phyloP scores from a whole-genome alignment of 1,284 basidiomycete genomes.

The Naganishia cerealis region DNA sequence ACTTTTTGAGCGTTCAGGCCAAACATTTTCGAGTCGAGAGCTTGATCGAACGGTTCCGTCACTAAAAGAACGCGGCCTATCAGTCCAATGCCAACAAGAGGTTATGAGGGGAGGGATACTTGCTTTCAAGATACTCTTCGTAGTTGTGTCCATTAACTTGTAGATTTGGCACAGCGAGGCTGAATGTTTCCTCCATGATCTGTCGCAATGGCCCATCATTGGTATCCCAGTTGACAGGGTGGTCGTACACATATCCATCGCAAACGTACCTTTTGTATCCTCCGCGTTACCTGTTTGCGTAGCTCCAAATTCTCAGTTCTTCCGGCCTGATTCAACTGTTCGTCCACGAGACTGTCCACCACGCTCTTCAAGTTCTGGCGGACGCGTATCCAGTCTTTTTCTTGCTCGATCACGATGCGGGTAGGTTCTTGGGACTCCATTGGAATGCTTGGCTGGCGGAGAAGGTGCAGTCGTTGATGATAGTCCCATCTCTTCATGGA shows the following conservation, averaged over 20 bases:
- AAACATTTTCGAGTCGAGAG: constrained; percentile 70
- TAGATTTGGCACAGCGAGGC: constrained; percentile 67
- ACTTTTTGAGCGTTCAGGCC: constrained; percentile 66
- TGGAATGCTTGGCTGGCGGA: not conserved
- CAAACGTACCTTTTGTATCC: constrained; percentile 42
- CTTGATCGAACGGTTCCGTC: constrained; percentile 75
- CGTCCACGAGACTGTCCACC: constrained; percentile 43
- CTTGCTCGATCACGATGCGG: constrained; percentile 46
- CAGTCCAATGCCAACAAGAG: not conserved
- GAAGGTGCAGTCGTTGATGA: not conserved
- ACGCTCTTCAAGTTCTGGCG: constrained; percentile 42
- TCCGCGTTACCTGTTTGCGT: constrained; percentile 45
- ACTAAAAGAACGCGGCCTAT: constrained; percentile 54
- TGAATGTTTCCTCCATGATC: constrained; percentile 58
- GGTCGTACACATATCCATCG: not conserved
- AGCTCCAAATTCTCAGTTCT: constrained; percentile 43
- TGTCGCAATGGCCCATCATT: constrained; percentile 18
- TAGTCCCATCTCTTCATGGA: not conserved
- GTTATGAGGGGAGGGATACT: constrained; percentile 15
- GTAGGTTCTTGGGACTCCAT: constrained; percentile 30
- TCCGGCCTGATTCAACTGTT: constrained; percentile 45
- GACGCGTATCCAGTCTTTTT: constrained; percentile 49
- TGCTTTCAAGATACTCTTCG: constrained; percentile 62
- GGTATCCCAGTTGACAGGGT: too few relatives aligned
- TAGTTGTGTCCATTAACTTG: constrained; percentile 75